These are phyloP conservation scores for Lepidium africanum DNA, from an alignment of 345 rosid genomes.

Conservation along the genomic window DNA sequence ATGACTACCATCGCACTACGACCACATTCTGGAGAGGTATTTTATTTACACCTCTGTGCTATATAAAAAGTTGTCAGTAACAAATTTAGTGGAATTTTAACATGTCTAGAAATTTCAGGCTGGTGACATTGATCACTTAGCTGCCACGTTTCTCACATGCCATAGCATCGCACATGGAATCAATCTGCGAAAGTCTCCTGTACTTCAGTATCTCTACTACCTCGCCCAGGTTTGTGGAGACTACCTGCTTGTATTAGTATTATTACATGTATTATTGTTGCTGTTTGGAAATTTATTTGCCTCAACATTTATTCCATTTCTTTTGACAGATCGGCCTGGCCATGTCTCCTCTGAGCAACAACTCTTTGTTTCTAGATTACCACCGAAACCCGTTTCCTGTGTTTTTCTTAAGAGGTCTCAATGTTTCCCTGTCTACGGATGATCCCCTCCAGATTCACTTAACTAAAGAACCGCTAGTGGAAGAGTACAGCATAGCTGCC, in stretches of 20 bases:
- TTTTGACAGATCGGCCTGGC: constrained; percentile 85
- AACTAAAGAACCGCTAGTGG: constrained; percentile 95
- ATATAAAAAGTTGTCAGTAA: neutral
- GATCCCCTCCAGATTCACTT: constrained; percentile 98
- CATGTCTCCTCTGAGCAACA: constrained; percentile 99
- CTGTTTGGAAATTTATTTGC: constrained; percentile 10
- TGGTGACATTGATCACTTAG: constrained; percentile 98
- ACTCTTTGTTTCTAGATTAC: constrained; percentile 90
- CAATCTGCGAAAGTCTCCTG: constrained; percentile 98
- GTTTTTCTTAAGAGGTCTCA: constrained; percentile 92
- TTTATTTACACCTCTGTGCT: neutral
- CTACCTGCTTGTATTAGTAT: neutral
- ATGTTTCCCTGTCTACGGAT: constrained; percentile 94
- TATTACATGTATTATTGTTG: neutral
- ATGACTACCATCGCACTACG: constrained; percentile 94
- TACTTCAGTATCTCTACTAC: constrained; percentile 95
- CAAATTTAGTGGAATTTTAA: constrained; percentile 3
- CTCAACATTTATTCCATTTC: neutral
- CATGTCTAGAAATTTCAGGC: constrained; percentile 50
- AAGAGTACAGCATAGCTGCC: constrained; percentile 99
- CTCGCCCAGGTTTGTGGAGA: constrained; percentile 67
- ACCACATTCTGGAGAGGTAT: constrained; percentile 97
- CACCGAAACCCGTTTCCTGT: constrained; percentile 88
- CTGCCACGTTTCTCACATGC: constrained; percentile 90
- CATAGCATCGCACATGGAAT: constrained; percentile 98